Evolutionary conservation across 768 basidiomycete genomes (phyloP).

Genomic region (Leccinum subtestaceum): DNA sequence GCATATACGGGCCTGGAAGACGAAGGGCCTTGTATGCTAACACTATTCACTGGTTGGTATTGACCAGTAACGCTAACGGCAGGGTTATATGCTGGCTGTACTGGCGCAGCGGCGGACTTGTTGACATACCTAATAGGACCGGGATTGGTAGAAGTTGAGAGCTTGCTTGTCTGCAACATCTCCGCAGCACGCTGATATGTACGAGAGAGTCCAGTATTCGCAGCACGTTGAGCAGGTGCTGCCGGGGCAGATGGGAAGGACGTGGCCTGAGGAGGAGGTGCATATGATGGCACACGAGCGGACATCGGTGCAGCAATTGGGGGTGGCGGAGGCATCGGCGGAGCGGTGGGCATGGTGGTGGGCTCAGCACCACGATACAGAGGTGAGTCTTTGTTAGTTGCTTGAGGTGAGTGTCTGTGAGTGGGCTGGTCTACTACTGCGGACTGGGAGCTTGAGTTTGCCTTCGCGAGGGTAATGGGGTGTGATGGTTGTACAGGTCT

Average conservation of each 20-base stretch:
- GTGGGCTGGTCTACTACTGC: conserved; percentile 8
- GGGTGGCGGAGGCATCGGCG: conserved; percentile 23
- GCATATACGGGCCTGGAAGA: conserved; percentile 11
- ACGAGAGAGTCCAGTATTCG: conserved; percentile 20
- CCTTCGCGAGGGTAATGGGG: conserved; percentile 1
- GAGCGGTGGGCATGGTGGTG: not conserved
- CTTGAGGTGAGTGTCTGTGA: conserved; percentile 22
- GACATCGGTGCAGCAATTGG: conserved; percentile 1
- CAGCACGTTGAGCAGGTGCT: conserved; percentile 18
- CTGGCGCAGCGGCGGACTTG: conserved; percentile 7
- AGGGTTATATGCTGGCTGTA: conserved; percentile 3
- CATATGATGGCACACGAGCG: conserved; percentile 22
- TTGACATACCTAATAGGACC: not conserved
- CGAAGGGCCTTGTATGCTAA: conserved; percentile 4
- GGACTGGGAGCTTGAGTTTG: conserved; percentile 4
- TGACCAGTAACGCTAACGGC: conserved; percentile 2
- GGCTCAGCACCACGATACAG: conserved; percentile 14
- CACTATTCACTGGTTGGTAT: conserved; percentile 9
- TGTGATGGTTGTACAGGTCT: conserved; percentile 11
- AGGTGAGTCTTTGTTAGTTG: conserved; percentile 18
- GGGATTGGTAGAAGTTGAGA: conserved; percentile 7
- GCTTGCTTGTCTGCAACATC: conserved; percentile 20
- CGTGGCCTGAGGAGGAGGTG: conserved; percentile 22
- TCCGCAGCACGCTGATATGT: conserved; percentile 25
- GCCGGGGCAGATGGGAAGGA: conserved; percentile 7